Conservation (phyloP, 495 filamentous ascomycete species). For the Podospora tetraspora region DNA sequence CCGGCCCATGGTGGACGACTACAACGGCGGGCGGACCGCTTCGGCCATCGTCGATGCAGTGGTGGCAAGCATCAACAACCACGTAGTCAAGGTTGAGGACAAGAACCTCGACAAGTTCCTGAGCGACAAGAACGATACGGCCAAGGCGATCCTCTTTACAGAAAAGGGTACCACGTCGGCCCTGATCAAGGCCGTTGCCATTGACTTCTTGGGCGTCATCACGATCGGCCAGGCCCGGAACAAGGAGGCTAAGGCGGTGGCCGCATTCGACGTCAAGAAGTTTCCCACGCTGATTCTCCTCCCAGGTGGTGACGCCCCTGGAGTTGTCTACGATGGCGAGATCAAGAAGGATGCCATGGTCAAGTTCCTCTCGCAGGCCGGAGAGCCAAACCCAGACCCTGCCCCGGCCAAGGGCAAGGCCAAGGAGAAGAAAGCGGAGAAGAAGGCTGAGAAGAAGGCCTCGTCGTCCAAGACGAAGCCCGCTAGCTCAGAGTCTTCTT, state of each 20-base stretch:
- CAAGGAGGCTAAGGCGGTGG: conserved; percentile 67
- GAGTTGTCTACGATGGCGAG: conserved; percentile 73
- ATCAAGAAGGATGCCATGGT: conserved; percentile 80
- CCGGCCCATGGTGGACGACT: conserved; percentile 86
- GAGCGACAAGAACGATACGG: conserved; percentile 60
- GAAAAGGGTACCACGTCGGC: conserved; percentile 86
- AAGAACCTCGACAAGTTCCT: conserved; percentile 76
- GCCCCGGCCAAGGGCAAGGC: conserved; percentile 49
- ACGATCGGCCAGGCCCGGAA: conserved; percentile 78
- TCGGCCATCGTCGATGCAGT: conserved; percentile 86
- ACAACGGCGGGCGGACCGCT: conserved; percentile 73
- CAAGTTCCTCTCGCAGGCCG: conserved; percentile 74
- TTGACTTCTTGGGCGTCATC: conserved; percentile 84
- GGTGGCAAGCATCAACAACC: conserved; percentile 81
- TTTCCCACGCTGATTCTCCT: conserved; percentile 80
- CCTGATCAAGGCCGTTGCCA: conserved; percentile 75
- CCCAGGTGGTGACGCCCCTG: conserved; percentile 64
- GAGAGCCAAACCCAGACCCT: conserved; percentile 66
- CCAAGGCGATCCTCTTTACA: conserved; percentile 90
- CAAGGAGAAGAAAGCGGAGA: conserved; percentile 42
- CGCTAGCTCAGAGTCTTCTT: conserved; percentile 26
- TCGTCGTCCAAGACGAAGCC: conserved; percentile 22
- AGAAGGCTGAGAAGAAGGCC: conserved; percentile 45
- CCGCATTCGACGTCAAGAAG: conserved; percentile 67
- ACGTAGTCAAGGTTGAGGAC: conserved; percentile 82